These are phyloP conservation scores for Colletotrichum tropicale DNA, from an alignment of 2,329 filamentous ascomycete species.

Conservation along the genomic window DNA sequence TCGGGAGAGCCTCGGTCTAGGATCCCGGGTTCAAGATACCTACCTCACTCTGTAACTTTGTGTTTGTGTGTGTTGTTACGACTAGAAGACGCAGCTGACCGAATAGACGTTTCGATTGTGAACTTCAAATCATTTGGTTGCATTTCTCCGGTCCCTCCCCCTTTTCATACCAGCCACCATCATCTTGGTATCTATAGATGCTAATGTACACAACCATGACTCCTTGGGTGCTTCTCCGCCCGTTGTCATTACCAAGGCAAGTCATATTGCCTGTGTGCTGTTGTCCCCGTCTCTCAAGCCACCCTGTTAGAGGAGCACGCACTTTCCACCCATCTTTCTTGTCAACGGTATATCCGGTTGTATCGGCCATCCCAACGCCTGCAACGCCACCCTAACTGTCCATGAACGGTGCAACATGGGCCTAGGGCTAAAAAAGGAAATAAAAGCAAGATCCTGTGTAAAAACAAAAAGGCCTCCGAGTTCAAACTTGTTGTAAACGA, in stretches of 20 bases:
- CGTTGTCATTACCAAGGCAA: constrained; percentile 9
- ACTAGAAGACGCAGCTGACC: background rate
- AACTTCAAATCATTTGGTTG: background rate
- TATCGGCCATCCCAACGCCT: background rate
- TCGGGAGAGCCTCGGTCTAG: background rate
- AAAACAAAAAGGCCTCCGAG: background rate
- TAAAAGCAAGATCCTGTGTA: background rate
- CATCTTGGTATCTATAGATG: constrained; percentile 22
- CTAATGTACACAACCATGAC: constrained; percentile 15
- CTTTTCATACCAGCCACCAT: background rate
- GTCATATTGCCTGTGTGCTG: background rate
- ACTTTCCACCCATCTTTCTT: background rate
- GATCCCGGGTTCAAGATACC: background rate
- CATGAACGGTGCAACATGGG: background rate
- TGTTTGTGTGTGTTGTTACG: background rate
- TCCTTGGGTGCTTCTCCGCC: background rate
- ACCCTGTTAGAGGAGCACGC: background rate
- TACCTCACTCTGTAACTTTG: background rate
- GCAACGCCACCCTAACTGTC: background rate
- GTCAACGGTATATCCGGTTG: background rate
- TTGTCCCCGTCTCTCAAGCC: background rate
- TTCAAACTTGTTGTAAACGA: background rate
- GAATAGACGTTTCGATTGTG: background rate
- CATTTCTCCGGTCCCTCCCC: background rate
- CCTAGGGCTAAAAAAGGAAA: background rate